These are phyloP conservation scores for Albophoma yamanashiensis DNA, from an alignment of 2,329 filamentous ascomycete species.

Conservation along the genomic window DNA sequence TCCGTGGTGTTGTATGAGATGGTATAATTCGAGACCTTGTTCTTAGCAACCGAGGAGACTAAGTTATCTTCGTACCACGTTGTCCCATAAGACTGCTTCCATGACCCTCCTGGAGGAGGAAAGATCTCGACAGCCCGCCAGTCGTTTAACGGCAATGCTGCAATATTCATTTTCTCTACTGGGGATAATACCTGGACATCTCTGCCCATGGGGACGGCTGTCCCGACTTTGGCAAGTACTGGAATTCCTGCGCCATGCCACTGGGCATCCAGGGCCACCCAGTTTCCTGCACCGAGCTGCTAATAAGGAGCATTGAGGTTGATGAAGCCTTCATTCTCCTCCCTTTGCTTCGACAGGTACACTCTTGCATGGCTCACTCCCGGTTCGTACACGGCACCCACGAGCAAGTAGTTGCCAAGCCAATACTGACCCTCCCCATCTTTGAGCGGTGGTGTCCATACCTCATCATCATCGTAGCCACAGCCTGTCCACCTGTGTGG, in stretches of 20 bases:
- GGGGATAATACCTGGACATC: slow-evolving; percentile 24
- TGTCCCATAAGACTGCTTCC: slow-evolving; percentile 15
- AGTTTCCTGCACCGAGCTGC: slow-evolving; percentile 34
- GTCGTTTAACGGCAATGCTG: slow-evolving; percentile 27
- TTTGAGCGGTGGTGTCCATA: slow-evolving; percentile 52
- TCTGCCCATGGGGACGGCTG: slow-evolving; percentile 26
- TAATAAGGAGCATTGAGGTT: slow-evolving; percentile 53
- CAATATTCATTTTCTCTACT: slow-evolving; percentile 25
- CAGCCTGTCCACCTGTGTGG: slow-evolving; percentile 65
- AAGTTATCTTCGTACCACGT: slow-evolving; percentile 29
- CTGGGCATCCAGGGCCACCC: slow-evolving; percentile 27
- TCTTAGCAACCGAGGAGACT: slow-evolving; percentile 17
- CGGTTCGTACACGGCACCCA: slow-evolving; percentile 55
- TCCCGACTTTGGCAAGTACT: slow-evolving; percentile 26
- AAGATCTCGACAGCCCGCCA: slow-evolving; percentile 32
- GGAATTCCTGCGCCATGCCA: slow-evolving; percentile 31
- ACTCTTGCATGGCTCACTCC: slow-evolving; percentile 42
- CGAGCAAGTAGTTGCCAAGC: slow-evolving; percentile 55
- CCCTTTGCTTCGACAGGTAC: slow-evolving; percentile 43
- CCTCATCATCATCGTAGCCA: slow-evolving; percentile 57
- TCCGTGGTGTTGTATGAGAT: slow-evolving; percentile 13
- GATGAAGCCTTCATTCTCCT: slow-evolving; percentile 44
- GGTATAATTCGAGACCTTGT: slow-evolving; percentile 20
- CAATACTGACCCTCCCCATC: slow-evolving; percentile 60
- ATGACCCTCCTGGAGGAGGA: slow-evolving; percentile 16